These are phyloP conservation scores for Leishmania tarentolae DNA, from an alignment of 208 protist genomes.

Conservation along the genomic window DNA sequence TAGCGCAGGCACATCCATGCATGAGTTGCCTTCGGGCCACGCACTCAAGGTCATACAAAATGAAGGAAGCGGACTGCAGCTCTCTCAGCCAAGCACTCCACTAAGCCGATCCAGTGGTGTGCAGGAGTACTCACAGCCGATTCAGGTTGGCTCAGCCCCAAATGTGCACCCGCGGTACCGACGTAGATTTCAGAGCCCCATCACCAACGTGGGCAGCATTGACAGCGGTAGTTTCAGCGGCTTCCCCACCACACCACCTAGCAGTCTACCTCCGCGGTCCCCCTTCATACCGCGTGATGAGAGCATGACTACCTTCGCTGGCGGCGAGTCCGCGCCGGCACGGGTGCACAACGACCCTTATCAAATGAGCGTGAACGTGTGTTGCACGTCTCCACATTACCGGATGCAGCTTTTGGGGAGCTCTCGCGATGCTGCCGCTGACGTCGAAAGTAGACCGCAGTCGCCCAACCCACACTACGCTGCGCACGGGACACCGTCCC, in stretches of 20 bases:
- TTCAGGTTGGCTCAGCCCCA: conserved; percentile 33
- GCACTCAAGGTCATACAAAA: conserved; percentile 3
- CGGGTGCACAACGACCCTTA: conserved; percentile 34
- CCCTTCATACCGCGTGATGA: conserved; percentile 26
- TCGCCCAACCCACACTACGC: conserved; percentile 8
- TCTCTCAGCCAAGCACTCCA: conserved; percentile 25
- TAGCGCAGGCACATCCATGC: conserved; percentile 9
- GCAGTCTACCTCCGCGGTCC: conserved; percentile 32
- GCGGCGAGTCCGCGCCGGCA: conserved; percentile 20
- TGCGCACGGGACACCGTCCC: not conserved
- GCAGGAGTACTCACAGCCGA: conserved; percentile 37
- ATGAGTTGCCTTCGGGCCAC: not conserved
- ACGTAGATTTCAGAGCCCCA: conserved; percentile 31
- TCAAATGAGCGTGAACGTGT: conserved; percentile 12
- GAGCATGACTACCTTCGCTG: conserved; percentile 12
- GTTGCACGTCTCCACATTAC: conserved; percentile 25
- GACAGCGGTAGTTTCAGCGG: conserved; percentile 25
- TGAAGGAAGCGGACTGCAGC: not conserved
- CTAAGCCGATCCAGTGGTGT: conserved; percentile 9
- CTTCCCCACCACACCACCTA: conserved; percentile 24
- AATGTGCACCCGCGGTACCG: conserved; percentile 35
- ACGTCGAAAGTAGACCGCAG: conserved; percentile 20
- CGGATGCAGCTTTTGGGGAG: conserved; percentile 14
- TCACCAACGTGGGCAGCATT: conserved; percentile 8
- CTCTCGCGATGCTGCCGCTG: conserved; percentile 7